Percentiles rank a stretch among this genome's conserved stretches.
These are phyloP conservation scores for Erigeron canadensis DNA, from an alignment of 129 eudicot species.

Conservation along the genomic window DNA sequence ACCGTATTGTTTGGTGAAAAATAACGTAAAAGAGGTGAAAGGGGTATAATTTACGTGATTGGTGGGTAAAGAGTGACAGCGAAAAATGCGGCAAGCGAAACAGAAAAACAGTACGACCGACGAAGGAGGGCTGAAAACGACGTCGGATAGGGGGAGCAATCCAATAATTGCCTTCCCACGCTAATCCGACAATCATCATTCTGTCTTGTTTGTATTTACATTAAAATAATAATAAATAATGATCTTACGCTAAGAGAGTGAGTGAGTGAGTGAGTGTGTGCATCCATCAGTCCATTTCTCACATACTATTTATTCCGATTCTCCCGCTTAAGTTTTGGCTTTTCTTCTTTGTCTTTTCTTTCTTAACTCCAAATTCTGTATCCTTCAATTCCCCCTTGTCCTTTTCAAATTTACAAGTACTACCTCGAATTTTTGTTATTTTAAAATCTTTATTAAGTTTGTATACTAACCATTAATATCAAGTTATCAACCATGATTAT, in stretches of 20 bases:
- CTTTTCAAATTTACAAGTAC: background rate
- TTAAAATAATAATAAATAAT: background rate
- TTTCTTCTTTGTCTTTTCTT: slow-evolving; percentile 31
- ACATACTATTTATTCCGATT: slow-evolving; percentile 30
- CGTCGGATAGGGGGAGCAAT: slow-evolving; percentile 40
- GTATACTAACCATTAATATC: too few relatives aligned
- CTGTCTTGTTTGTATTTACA: slow-evolving; percentile 33
- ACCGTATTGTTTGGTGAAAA: background rate
- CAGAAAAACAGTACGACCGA: background rate
- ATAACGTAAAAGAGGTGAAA: slow-evolving; percentile 8
- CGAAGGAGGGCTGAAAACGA: slow-evolving; percentile 27
- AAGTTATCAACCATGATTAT: too few relatives aligned
- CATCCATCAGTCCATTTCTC: slow-evolving; percentile 39
- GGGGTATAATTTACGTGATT: slow-evolving; percentile 22
- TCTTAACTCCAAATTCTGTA: slow-evolving; percentile 18
- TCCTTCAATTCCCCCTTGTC: background rate
- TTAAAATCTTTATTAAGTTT: too few relatives aligned
- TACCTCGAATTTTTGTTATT: too few relatives aligned
- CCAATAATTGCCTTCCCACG: slow-evolving; percentile 65
- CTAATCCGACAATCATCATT: slow-evolving; percentile 62
- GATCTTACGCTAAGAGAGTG: slow-evolving; percentile 30
- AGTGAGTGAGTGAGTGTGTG: slow-evolving; percentile 31
- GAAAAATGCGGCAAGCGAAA: slow-evolving; percentile 54
- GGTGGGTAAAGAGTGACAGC: slow-evolving; percentile 27
- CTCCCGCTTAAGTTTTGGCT: slow-evolving; percentile 35